A percentile compares a stretch with the other conserved stretches of the same genome.
phyloP scores from a whole-genome alignment of 148 eudicot genomes.

The Cornus suecica region DNA sequence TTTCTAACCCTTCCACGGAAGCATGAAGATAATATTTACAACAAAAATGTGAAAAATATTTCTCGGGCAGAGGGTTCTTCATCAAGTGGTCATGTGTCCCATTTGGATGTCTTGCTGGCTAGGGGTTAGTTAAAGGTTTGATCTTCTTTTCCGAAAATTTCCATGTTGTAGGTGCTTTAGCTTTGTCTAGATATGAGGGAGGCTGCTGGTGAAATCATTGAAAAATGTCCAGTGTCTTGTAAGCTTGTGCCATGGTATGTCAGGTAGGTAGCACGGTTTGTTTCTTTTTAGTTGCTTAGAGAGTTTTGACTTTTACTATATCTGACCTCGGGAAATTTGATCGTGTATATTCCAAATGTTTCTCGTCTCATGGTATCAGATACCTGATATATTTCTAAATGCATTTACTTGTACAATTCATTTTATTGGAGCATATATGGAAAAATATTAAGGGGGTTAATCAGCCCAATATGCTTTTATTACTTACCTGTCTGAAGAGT shows the following conservation, averaged over 20 bases:
- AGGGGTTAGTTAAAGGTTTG: slow-evolving; percentile 50
- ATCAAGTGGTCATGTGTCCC: slow-evolving; percentile 17
- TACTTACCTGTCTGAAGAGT: not conserved
- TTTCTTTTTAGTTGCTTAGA: not conserved
- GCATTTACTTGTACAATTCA: not conserved
- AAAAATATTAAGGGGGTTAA: not conserved
- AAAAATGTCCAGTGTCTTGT: not conserved
- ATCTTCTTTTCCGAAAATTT: not conserved
- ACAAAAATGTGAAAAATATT: slow-evolving; percentile 27
- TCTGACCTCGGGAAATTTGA: not conserved
- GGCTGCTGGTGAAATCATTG: not conserved
- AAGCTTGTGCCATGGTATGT: not conserved
- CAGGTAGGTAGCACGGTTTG: not conserved
- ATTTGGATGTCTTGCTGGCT: slow-evolving; percentile 74
- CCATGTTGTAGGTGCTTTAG: not conserved
- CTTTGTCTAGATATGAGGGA: not conserved
- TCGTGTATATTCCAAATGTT: slow-evolving; percentile 1
- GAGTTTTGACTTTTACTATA: not conserved
- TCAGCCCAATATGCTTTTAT: not conserved
- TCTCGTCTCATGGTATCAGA: not conserved
- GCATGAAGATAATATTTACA: slow-evolving; percentile 27
- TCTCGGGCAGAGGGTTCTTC: slow-evolving; percentile 29
- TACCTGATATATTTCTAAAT: not conserved
- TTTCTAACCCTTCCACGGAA: slow-evolving; percentile 24
- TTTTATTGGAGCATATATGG: not conserved